Evolutionary conservation across 2,329 filamentous ascomycete genomes (phyloP).

Genomic region (Eurotiales sp.): DNA sequence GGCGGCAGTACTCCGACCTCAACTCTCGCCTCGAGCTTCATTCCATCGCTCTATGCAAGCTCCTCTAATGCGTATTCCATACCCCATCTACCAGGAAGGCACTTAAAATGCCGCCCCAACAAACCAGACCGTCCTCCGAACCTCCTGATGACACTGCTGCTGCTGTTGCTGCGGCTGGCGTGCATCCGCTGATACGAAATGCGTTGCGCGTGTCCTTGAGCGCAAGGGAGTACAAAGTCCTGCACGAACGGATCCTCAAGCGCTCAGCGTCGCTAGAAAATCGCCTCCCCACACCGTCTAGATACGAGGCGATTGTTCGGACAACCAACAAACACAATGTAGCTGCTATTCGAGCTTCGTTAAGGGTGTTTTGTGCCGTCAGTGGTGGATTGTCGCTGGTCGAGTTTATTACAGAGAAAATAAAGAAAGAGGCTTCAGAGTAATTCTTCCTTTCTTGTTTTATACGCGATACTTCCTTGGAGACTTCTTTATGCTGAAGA

Average conservation of each 20-base stretch:
- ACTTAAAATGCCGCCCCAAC: constrained; percentile 2
- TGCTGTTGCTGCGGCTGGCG: too few species aligned
- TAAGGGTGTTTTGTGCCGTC: constrained; percentile 66
- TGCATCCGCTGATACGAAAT: constrained; percentile 76
- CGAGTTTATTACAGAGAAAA: constrained; percentile 44
- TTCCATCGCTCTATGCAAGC: background rate
- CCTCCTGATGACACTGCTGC: background rate
- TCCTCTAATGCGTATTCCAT: background rate
- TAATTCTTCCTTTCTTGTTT: background rate
- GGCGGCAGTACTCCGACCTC: too few species aligned
- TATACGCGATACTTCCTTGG: background rate
- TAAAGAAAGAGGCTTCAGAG: constrained; percentile 25
- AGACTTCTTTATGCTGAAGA: constrained; percentile 9
- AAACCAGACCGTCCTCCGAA: background rate
- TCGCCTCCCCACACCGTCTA: constrained; percentile 47
- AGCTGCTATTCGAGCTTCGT: constrained; percentile 64
- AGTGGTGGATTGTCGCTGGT: constrained; percentile 62
- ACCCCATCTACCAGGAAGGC: too few species aligned
- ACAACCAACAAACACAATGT: constrained; percentile 64
- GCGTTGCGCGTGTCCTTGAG: constrained; percentile 80
- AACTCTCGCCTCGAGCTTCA: background rate
- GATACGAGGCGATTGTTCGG: constrained; percentile 50
- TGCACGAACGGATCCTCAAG: constrained; percentile 80
- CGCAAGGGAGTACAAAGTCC: constrained; percentile 76
- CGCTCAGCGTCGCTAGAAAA: constrained; percentile 59